phyloP scores from a whole-genome alignment of 805 yeast genomes.

The Lachancea fermentati region DNA sequence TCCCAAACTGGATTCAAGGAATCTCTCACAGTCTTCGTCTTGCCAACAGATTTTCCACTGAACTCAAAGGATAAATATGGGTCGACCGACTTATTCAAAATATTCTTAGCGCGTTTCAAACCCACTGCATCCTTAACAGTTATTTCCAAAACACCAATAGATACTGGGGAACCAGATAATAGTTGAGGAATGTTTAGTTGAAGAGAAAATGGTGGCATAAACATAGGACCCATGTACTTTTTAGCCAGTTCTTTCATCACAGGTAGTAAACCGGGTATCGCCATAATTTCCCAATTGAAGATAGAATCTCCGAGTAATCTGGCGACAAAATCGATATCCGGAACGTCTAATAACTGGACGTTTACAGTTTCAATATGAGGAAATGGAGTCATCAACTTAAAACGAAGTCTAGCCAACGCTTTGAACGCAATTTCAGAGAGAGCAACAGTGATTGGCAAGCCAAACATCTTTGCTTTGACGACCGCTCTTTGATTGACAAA shows the following conservation, averaged over 20 bases:
- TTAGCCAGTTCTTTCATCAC: constrained; percentile 79
- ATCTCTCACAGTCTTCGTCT: constrained; percentile 62
- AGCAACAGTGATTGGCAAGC: constrained; percentile 70
- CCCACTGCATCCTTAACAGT: constrained; percentile 60
- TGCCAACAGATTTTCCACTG: constrained; percentile 51
- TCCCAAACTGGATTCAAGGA: constrained; percentile 78
- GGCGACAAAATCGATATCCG: constrained; percentile 79
- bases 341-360: constrained; percentile 78
- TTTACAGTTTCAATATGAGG: constrained; percentile 93
- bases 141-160: constrained; percentile 80
- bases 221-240: constrained; percentile 82
- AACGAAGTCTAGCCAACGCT: constrained; percentile 69
- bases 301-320: constrained; percentile 69
- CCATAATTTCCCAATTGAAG: constrained; percentile 81
- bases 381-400: constrained; percentile 83
- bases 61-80: constrained; percentile 80
- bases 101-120: constrained; percentile 58
- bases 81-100: constrained; percentile 75
- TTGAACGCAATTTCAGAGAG: constrained; percentile 76
- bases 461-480: constrained; percentile 76
- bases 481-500: constrained; percentile 77
- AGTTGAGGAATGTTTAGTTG: constrained; percentile 90
- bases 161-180: constrained; percentile 78
- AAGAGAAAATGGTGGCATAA: constrained; percentile 86
- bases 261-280: constrained; percentile 81